These are phyloP conservation scores for Sphagnum contortum DNA, from an alignment of 225 moss, liverwort and hornwort species.

Conservation along the genomic window DNA sequence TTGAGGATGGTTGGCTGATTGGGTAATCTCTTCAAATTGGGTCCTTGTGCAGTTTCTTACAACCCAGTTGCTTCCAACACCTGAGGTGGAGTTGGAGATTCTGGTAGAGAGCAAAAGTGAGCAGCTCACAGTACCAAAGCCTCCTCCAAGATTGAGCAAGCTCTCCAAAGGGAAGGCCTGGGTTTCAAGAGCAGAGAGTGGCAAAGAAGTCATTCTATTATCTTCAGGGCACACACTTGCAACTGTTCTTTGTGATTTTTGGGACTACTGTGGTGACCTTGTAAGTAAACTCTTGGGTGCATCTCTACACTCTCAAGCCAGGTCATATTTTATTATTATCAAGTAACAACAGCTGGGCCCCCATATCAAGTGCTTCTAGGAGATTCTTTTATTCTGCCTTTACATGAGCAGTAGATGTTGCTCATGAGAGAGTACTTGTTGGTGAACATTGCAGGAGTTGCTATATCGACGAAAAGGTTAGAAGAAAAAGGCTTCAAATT, in stretches of 20 bases:
- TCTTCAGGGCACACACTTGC: slow-evolving; percentile 61
- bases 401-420: not conserved
- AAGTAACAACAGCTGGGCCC: too few species aligned
- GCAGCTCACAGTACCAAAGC: slow-evolving; percentile 58
- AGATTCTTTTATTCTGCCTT: too few species aligned
- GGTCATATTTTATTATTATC: too few species aligned
- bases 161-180: slow-evolving; percentile 78
- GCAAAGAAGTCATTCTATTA: slow-evolving; percentile 77
- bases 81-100: slow-evolving; percentile 79
- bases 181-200: slow-evolving; percentile 62
- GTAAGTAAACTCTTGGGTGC: slow-evolving; percentile 27
- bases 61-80: slow-evolving; percentile 54
- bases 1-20: too few species aligned
- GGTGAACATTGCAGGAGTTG: slow-evolving; percentile 21
- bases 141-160: slow-evolving; percentile 67
- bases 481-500: too few species aligned
- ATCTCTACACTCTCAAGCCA: too few species aligned
- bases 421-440: not conserved
- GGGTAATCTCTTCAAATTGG: too few species aligned
- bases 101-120: slow-evolving; percentile 83
- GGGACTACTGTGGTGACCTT: slow-evolving; percentile 85
- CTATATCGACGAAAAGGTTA: slow-evolving; percentile 34
- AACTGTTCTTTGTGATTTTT: slow-evolving; percentile 56
- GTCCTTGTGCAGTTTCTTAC: slow-evolving; percentile 52
- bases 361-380: not conserved